Conservation (phyloP, 2,329 filamentous ascomycete genomes). For the Fusarium burgessii region DNA sequence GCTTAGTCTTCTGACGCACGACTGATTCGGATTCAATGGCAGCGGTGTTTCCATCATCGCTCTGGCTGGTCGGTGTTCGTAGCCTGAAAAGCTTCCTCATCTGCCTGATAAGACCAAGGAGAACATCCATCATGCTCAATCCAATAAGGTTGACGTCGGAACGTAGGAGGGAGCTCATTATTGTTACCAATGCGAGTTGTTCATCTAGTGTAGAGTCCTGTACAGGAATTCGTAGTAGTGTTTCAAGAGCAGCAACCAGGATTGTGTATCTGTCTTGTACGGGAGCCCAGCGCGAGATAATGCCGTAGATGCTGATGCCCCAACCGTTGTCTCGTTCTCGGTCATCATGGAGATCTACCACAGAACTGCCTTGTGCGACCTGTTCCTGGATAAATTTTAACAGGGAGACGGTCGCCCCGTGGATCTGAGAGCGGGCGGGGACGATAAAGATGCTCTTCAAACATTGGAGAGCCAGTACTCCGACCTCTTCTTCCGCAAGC, state of each 20-base stretch:
- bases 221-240: slow-evolving; percentile 74
- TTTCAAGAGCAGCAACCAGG: slow-evolving; percentile 83
- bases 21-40: slow-evolving; percentile 50
- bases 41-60: slow-evolving; percentile 50
- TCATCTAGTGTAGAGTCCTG: slow-evolving; percentile 77
- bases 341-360: slow-evolving; percentile 62
- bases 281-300: slow-evolving; percentile 87
- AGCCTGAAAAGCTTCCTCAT: slow-evolving; percentile 82
- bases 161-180: slow-evolving; percentile 84
- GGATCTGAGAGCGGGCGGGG: slow-evolving; percentile 85
- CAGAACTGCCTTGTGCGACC: slow-evolving; percentile 62
- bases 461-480: slow-evolving; percentile 85
- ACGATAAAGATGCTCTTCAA: slow-evolving; percentile 87
- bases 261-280: slow-evolving; percentile 96
- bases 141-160: slow-evolving; percentile 95
- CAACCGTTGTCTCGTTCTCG: slow-evolving; percentile 70
- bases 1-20: slow-evolving; percentile 63
- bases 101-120: slow-evolving; percentile 86
- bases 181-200: slow-evolving; percentile 79
- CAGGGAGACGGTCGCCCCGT: slow-evolving; percentile 78
- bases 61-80: slow-evolving; percentile 53
- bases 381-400: slow-evolving; percentile 79
- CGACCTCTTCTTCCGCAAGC: slow-evolving; percentile 88
- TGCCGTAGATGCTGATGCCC: slow-evolving; percentile 84
- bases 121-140: slow-evolving; percentile 93